Evolutionary conservation across 202 grass and related monocot species (phyloP), one percentile per base, ranked within the genome.

Genomic region (Panicum hallii): DNA sequence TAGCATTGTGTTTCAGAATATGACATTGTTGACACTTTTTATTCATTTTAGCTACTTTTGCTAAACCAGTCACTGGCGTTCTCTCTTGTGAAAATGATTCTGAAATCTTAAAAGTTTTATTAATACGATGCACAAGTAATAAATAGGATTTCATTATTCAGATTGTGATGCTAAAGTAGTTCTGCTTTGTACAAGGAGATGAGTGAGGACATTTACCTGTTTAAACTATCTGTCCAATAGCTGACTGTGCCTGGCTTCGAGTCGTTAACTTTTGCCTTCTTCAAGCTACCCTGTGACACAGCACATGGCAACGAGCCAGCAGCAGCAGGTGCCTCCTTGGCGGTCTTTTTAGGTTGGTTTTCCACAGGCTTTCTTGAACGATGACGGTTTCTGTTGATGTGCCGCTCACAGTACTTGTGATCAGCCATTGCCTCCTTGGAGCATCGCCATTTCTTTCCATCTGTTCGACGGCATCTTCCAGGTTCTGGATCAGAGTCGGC

Each of bases 291-390:
- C 19, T 83, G 87, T 76, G 75, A 65, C 22, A 64, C 75, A 47
- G 65, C 30, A 75, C 75, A 30, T 8, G 71, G 44, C 57, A 77
- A 46, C 10, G 76, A 60, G 34, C 41, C 84, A 87, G 62, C 79
- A 75, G 45, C 55, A 11, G 58, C 48, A 17, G 85, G 70, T 0
- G 71, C 63, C 50, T 82, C 86, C 60, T 95, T 90, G 2, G 53
- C 54, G 55, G 78, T 86, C 79, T 93, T 88, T 65, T 72, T 86
- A 65, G 86, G 57, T 88, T 97, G 94, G 81, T 83, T 91, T 99
- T 99, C 97, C 97, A 99, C 97, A 99, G 91, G 97, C 97, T 99
- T 99, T 99, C 97, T 99, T 99, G 97, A 99, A 99, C 97, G 97
- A 63, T 97, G 94, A 72, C 97, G 97, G 80, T 93, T 94, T 42